Evolutionary conservation across 306 rosid genomes (phyloP).

Genomic region (Acacia melanoxylon): DNA sequence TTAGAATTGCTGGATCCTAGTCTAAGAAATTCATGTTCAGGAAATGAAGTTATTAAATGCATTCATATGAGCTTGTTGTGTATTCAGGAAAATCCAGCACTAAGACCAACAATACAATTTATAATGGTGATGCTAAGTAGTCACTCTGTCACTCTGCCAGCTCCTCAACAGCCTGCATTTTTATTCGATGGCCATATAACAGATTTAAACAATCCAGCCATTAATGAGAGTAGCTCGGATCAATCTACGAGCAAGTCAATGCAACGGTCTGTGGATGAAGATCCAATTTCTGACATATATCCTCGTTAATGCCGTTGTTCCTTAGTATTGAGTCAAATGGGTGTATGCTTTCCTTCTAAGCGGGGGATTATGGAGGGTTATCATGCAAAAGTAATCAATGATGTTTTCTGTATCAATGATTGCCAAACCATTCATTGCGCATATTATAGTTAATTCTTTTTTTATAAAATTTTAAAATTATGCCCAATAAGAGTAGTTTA

Average conservation of each 20-base stretch:
- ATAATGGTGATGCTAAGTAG: background rate
- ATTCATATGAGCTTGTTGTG: background rate
- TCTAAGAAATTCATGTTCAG: background rate
- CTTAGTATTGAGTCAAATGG: background rate
- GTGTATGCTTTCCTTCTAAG: background rate
- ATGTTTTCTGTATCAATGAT: no score
- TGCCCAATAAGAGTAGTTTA: no score
- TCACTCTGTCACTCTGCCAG: background rate
- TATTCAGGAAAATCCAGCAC: background rate
- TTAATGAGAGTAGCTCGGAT: background rate
- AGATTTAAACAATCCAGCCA: background rate
- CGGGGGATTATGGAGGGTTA: background rate
- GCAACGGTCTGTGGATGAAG: background rate
- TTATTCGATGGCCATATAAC: background rate
- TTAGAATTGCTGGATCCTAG: background rate
- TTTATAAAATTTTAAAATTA: no score
- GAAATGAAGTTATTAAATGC: background rate
- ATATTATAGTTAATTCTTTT: no score
- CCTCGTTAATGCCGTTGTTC: background rate
- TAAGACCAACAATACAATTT: background rate
- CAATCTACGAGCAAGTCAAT: constrained; percentile 12
- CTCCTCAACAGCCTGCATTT: background rate
- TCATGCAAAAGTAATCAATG: background rate
- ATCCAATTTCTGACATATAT: background rate
- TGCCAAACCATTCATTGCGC: no score